These are phyloP conservation scores for Pseudogymnoascus sp. DNA, from an alignment of 2,329 filamentous ascomycete genomes.

Conservation along the genomic window DNA sequence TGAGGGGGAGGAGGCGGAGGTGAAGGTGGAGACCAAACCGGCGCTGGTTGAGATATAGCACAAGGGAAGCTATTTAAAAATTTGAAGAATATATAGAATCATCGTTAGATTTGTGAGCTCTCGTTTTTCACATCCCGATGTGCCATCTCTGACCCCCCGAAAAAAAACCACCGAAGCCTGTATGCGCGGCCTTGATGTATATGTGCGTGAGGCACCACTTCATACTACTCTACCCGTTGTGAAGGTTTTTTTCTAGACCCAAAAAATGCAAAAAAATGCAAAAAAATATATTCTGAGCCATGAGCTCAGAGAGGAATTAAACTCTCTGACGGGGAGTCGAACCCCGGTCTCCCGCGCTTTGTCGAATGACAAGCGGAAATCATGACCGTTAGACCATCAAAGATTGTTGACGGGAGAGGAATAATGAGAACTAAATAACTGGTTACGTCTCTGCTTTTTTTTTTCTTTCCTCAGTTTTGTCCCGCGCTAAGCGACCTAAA, in stretches of 20 bases:
- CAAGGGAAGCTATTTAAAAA: neutral
- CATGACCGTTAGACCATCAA: slow-evolving; percentile 33
- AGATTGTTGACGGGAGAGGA: slow-evolving; percentile 14
- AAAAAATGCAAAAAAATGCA: neutral
- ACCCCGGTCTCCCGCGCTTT: slow-evolving; percentile 16
- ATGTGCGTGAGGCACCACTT: neutral
- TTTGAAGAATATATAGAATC: neutral
- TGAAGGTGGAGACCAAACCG: neutral
- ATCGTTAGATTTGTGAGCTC: neutral
- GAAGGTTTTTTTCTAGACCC: neutral
- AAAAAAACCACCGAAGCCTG: neutral
- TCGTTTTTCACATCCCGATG: neutral
- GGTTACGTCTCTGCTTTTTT: too few relatives aligned
- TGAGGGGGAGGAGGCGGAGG: neutral
- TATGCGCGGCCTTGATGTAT: neutral
- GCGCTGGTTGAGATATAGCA: neutral
- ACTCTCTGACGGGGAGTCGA: slow-evolving; percentile 11
- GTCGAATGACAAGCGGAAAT: slow-evolving; percentile 32
- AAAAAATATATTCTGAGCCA: neutral
- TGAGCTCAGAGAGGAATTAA: slow-evolving; percentile 8
- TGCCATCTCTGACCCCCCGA: neutral
- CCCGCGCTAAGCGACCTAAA: too few relatives aligned
- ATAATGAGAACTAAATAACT: too few relatives aligned
- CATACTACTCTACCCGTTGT: neutral
- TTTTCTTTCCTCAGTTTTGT: too few relatives aligned